Evolutionary conservation across 2,329 filamentous ascomycete species (phyloP).

Genomic region (Alternaria incomplexa): DNA sequence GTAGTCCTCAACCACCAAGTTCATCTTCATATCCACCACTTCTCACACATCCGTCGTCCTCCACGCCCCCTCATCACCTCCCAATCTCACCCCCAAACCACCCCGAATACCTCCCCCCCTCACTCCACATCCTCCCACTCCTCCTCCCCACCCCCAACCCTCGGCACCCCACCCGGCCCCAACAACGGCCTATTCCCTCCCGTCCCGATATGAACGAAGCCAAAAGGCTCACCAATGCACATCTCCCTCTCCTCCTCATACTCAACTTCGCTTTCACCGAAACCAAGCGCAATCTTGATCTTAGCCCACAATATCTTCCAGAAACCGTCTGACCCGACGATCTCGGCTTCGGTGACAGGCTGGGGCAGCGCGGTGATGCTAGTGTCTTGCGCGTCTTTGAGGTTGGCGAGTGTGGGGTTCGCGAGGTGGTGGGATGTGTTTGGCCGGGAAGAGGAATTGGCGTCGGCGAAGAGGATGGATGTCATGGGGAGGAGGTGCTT

Average conservation of each 20-base stretch:
- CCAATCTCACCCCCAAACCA: background rate
- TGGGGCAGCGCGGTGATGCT: constrained; percentile 17
- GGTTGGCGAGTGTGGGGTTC: constrained; percentile 7
- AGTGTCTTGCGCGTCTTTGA: constrained; percentile 13
- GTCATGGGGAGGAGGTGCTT: constrained; percentile 17
- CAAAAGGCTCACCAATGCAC: background rate
- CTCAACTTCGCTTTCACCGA: background rate
- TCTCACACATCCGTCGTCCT: background rate
- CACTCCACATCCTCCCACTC: constrained; percentile 8
- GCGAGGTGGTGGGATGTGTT: background rate
- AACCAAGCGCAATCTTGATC: background rate
- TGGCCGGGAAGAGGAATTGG: background rate
- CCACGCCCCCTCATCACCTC: too few relatives aligned
- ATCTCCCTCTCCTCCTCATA: background rate
- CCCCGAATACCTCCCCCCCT: background rate
- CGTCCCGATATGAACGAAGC: background rate
- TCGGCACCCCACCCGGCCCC: background rate
- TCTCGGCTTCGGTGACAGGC: background rate
- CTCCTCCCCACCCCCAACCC: background rate
- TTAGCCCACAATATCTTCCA: background rate
- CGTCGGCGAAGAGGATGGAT: constrained; percentile 12
- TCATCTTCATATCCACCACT: background rate
- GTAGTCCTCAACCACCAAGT: background rate
- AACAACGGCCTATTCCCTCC: background rate
- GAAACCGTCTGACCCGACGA: background rate